Percentiles rank a stretch among this genome's conserved stretches.
phyloP scores from a whole-genome alignment of 2,329 filamentous ascomycete species.

The Leptographium flavum region DNA sequence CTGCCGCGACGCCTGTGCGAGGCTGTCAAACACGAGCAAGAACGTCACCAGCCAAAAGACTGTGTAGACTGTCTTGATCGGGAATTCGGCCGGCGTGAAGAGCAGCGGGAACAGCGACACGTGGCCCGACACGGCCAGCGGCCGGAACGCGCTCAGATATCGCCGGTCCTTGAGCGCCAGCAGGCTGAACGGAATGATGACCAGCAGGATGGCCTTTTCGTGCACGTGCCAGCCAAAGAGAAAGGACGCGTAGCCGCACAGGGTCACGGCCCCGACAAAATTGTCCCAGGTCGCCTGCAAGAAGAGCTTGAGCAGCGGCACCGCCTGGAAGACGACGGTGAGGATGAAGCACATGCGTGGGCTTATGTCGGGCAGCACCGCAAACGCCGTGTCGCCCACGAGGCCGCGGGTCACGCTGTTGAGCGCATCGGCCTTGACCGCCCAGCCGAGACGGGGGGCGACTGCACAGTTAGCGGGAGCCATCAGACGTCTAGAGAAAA shows the following conservation, averaged over 20 bases:
- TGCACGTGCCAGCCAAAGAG: conserved; percentile 98
- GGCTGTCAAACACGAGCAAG: conserved; percentile 69
- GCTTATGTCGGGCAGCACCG: conserved; percentile 76
- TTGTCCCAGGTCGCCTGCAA: conserved; percentile 68
- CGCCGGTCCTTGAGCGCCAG: conserved; percentile 81
- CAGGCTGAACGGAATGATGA: conserved; percentile 90
- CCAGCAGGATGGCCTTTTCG: conserved; percentile 87
- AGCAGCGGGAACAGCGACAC: conserved; percentile 90
- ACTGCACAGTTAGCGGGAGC: conserved; percentile 36
- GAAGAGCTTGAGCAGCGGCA: conserved; percentile 74
- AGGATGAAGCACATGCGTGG: conserved; percentile 68
- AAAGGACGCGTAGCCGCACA: conserved; percentile 93
- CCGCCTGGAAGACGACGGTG: conserved; percentile 68
- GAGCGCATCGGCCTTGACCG: conserved; percentile 59
- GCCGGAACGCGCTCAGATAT: conserved; percentile 82
- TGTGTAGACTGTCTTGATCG: conserved; percentile 86
- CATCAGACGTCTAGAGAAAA: not conserved
- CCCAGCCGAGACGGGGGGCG: conserved; percentile 65
- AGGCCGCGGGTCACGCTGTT: conserved; percentile 85
- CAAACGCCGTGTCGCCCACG: conserved; percentile 87
- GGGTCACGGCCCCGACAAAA: conserved; percentile 77
- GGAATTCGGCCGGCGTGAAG: conserved; percentile 85
- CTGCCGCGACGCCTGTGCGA: conserved; percentile 69
- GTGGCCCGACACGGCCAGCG: conserved; percentile 82
- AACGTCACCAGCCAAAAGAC: conserved; percentile 83